Conservation (phyloP, 257 asterid genomes). For the Jaltomata sinuosa region DNA sequence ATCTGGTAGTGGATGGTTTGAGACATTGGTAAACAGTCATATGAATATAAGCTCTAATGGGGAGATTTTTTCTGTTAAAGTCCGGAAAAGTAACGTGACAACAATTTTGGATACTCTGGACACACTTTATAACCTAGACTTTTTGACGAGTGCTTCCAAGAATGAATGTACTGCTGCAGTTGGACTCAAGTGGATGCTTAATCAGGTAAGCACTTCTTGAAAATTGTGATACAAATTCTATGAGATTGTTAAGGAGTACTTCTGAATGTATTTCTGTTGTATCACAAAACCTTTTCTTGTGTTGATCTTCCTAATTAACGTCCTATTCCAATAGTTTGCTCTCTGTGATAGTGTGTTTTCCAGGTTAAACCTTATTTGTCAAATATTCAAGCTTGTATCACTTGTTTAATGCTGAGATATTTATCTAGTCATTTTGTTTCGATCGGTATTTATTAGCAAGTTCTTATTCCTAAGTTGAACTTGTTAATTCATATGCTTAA, state of each 20-base stretch:
- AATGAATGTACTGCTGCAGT: constrained; percentile 97
- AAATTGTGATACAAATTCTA: background rate
- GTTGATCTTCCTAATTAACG: background rate
- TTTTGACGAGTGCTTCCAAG: constrained; percentile 82
- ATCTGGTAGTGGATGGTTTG: constrained; percentile 98
- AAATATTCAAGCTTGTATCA: background rate
- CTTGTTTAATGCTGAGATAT: background rate
- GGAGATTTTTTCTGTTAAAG: constrained; percentile 85
- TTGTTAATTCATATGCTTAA: background rate
- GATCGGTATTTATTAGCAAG: background rate
- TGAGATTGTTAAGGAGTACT: background rate
- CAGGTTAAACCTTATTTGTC: background rate
- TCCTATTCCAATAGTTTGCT: background rate
- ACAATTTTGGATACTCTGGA: constrained; percentile 75
- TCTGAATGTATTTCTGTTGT: background rate
- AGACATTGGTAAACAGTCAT: constrained; percentile 77
- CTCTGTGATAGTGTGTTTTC: background rate
- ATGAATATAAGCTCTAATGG: constrained; percentile 84
- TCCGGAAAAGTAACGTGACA: constrained; percentile 57
- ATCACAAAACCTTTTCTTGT: background rate
- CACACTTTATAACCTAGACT: constrained; percentile 68
- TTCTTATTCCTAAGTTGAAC: background rate
- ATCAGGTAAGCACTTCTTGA: constrained; percentile 50
- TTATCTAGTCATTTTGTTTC: background rate
- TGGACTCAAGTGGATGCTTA: constrained; percentile 98